Percentiles rank a stretch among this genome's conserved stretches.
phyloP scores from a whole-genome alignment of 1,284 basidiomycete species.

The Entoloma clypeatum region DNA sequence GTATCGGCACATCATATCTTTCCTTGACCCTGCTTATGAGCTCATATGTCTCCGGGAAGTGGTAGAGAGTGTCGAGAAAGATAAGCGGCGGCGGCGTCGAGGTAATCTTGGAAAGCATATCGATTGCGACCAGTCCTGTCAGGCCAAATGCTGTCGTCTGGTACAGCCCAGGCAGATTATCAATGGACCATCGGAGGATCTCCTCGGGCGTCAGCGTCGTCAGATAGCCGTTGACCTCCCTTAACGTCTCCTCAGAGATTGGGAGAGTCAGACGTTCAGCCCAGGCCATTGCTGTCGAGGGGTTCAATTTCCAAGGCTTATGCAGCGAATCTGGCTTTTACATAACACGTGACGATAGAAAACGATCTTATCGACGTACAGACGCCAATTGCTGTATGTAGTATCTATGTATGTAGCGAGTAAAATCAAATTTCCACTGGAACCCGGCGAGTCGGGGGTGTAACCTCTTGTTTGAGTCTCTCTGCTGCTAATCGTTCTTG shows the following conservation, averaged over 20 bases:
- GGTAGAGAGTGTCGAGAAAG: constrained; percentile 96
- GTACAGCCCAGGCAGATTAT: constrained; percentile 74
- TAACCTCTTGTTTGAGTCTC: constrained; percentile 12
- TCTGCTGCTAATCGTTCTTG: constrained; percentile 29
- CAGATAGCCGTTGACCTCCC: constrained; percentile 71
- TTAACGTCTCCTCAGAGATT: constrained; percentile 59
- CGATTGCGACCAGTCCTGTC: constrained; percentile 86
- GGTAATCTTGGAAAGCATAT: constrained; percentile 86
- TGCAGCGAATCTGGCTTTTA: too few relatives aligned
- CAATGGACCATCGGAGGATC: constrained; percentile 80
- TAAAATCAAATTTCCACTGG: not conserved
- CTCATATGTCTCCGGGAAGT: constrained; percentile 91
- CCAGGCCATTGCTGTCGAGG: constrained; percentile 13
- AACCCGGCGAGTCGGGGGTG: constrained; percentile 14
- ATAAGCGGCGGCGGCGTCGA: constrained; percentile 68
- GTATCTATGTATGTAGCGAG: not conserved
- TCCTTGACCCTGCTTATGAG: constrained; percentile 79
- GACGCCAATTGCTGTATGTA: too few relatives aligned
- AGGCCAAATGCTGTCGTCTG: constrained; percentile 95
- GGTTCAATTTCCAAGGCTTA: constrained; percentile 7
- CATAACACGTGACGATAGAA: not conserved
- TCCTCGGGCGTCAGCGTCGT: constrained; percentile 70
- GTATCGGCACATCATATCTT: constrained; percentile 72
- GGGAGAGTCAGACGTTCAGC: constrained; percentile 58
- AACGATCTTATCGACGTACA: constrained; percentile 1